Evolutionary conservation across 1,284 basidiomycete species (phyloP).

Genomic region (Crucibulum parvulum): DNA sequence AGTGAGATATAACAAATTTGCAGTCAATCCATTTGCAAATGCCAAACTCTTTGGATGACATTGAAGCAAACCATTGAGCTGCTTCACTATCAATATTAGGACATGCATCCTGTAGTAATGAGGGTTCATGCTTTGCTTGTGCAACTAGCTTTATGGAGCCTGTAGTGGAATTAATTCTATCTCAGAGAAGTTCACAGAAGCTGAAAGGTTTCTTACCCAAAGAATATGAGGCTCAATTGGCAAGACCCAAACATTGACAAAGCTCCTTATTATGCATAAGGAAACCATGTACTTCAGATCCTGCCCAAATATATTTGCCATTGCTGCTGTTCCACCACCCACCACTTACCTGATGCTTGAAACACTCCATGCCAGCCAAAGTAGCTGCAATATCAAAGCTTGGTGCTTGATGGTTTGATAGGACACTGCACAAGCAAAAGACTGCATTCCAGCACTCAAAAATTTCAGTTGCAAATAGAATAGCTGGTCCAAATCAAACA

Average conservation of each 20-base stretch:
- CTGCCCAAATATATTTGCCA: constrained; percentile 7
- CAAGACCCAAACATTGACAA: constrained; percentile 9
- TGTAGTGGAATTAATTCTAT: no score
- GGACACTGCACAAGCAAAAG: constrained; percentile 39
- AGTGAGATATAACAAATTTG: background rate
- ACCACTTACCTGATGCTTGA: constrained; percentile 39
- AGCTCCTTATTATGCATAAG: constrained; percentile 3
- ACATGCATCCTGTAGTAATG: background rate
- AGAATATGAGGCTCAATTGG: background rate
- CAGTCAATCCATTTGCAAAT: background rate
- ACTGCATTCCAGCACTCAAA: constrained; percentile 46
- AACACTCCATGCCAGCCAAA: constrained; percentile 34
- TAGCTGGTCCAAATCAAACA: constrained; percentile 37
- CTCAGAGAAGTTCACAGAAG: no score
- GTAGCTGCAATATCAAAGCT: constrained; percentile 41
- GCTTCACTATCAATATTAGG: background rate
- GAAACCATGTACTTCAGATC: constrained; percentile 6
- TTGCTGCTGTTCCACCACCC: constrained; percentile 31
- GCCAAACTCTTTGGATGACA: background rate
- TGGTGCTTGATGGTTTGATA: constrained; percentile 43
- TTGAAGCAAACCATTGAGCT: background rate
- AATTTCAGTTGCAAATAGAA: constrained; percentile 37
- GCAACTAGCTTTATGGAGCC: no score
- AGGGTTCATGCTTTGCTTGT: no score
- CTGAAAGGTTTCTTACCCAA: no score